Evolutionary conservation across 805 yeast genomes (phyloP).

Genomic region (Scheffersomyces stipitis): DNA sequence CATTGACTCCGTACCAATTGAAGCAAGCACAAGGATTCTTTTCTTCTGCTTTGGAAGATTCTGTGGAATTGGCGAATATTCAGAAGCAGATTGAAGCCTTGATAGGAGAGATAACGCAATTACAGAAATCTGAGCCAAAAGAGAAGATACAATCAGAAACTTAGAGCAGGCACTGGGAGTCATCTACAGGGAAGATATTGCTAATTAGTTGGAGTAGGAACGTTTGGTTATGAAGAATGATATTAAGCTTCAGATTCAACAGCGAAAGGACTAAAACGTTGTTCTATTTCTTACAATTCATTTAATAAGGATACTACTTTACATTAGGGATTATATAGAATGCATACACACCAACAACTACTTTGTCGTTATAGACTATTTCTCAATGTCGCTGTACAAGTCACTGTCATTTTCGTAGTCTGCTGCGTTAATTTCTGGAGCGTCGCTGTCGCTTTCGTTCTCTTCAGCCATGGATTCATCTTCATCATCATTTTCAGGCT

Average conservation of each 20-base stretch:
- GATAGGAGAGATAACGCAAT: conserved; percentile 14
- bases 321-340: no score
- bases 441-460: conserved; percentile 28
- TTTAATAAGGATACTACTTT: no score
- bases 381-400: conserved; percentile 40
- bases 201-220: no score
- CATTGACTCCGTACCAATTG: conserved; percentile 21
- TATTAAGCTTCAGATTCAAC: no score
- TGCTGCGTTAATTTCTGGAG: conserved; percentile 37
- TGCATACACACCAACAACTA: no score
- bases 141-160: no score
- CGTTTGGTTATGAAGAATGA: no score
- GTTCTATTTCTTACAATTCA: no score
- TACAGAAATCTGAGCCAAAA: conserved; percentile 1
- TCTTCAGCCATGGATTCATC: conserved; percentile 25
- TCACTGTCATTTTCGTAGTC: conserved; percentile 54
- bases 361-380: no score
- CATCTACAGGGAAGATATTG: no score
- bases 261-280: no score
- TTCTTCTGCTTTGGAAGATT: conserved; percentile 12
- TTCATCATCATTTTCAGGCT: conserved; percentile 21
- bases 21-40: conserved; percentile 18
- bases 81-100: conserved; percentile 17
- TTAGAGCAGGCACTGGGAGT: no score
- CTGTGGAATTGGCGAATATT: conserved; percentile 21